Conservation (phyloP, 2,329 filamentous ascomycete species). For the Talaromyces atroroseus region DNA sequence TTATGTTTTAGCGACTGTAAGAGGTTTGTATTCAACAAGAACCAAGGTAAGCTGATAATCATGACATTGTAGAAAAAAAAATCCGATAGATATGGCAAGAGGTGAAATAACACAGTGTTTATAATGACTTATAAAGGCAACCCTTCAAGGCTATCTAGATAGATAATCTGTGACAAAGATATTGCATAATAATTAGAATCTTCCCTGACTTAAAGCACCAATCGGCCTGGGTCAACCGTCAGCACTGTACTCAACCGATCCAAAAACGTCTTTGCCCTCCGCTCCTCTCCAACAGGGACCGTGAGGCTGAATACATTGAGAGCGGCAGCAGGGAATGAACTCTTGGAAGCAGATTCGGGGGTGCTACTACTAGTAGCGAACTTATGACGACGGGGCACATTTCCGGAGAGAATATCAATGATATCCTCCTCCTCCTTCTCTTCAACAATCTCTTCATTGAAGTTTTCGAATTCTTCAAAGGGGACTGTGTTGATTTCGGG, state of each 20-base stretch:
- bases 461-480: conserved; percentile 17
- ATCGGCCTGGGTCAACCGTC: conserved; percentile 69
- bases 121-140: background rate
- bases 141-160: background rate
- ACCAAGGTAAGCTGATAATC: background rate
- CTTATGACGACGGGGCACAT: conserved; percentile 26
- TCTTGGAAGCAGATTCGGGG: conserved; percentile 20
- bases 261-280: conserved; percentile 73
- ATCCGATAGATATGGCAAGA: background rate
- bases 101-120: background rate
- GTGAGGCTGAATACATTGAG: conserved; percentile 76
- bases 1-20: too few species aligned
- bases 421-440: conserved; percentile 79
- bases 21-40: too few species aligned
- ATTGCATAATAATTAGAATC: background rate
- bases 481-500: conserved; percentile 64
- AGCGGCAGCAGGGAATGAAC: conserved; percentile 45
- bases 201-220: conserved; percentile 49
- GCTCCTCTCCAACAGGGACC: conserved; percentile 74
- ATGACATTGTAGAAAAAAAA: background rate
- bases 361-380: conserved; percentile 20
- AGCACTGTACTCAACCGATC: conserved; percentile 79
- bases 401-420: conserved; percentile 69
- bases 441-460: conserved; percentile 17
- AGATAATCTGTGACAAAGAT: background rate